A percentile compares a stretch with the other conserved stretches of the same genome.
Conservation (phyloP, 768 basidiomycete species). For the Tricholoma flavovirens region DNA sequence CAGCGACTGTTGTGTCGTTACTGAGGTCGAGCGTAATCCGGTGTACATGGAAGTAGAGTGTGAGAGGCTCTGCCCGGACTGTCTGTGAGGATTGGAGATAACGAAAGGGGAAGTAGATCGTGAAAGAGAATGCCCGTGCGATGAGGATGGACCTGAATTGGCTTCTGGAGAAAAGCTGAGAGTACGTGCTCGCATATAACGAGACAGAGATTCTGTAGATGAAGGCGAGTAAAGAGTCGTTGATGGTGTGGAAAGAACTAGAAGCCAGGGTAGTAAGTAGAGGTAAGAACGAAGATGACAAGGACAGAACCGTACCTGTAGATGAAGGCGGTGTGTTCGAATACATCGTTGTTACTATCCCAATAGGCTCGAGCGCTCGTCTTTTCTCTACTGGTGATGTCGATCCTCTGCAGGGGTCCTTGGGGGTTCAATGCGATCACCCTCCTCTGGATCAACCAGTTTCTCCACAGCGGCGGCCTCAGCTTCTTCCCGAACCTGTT, state of each 20-base stretch:
- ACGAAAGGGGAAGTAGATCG: slow-evolving; percentile 10
- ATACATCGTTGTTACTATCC: slow-evolving; percentile 19
- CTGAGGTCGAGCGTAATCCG: slow-evolving; percentile 8
- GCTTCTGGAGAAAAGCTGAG: slow-evolving; percentile 21
- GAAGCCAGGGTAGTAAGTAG: neutral
- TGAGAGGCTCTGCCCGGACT: slow-evolving; percentile 9
- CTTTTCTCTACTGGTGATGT: slow-evolving; percentile 16
- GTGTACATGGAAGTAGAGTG: slow-evolving; percentile 25
- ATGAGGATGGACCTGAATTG: slow-evolving; percentile 1
- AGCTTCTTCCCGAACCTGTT: slow-evolving; percentile 8
- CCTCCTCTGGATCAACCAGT: slow-evolving; percentile 3
- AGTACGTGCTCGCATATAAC: slow-evolving; percentile 10
- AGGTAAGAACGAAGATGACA: neutral
- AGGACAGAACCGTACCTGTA: neutral
- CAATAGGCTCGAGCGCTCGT: slow-evolving; percentile 25
- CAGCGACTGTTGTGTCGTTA: slow-evolving; percentile 9
- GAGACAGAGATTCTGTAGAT: slow-evolving; percentile 26
- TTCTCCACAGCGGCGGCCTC: slow-evolving; percentile 1
- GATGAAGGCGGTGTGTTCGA: neutral
- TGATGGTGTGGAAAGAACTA: slow-evolving; percentile 10
- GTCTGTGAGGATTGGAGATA: slow-evolving; percentile 2
- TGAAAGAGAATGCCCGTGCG: slow-evolving; percentile 14
- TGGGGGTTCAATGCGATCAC: slow-evolving; percentile 4
- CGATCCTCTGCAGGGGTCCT: slow-evolving; percentile 15
- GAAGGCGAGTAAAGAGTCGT: slow-evolving; percentile 27